Evolutionary conservation across 805 yeast genomes (phyloP), one percentile per base, ranked within the genome.

Genomic region (Gaillardinia entomophila): DNA sequence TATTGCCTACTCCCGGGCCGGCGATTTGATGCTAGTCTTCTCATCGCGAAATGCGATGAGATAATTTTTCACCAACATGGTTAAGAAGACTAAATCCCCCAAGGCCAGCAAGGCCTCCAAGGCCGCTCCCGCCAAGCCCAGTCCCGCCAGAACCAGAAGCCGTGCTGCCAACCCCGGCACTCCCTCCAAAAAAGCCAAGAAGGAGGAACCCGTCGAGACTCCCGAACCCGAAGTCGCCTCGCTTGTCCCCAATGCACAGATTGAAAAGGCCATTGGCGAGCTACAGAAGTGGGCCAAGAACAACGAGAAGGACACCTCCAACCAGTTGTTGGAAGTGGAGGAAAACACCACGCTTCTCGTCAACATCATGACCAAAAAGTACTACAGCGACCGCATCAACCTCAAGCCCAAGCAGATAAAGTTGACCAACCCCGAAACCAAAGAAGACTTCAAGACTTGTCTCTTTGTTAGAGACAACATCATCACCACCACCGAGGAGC

Each of bases 401-500:
- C 68, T 79, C 42, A 79, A 79, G 50, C 77, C 82, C 18, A 72
- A 69, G 46, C 41, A 65, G 33, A 58, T 79, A 27, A 44, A 57
- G 23, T 55, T 80, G 31, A 49, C 58, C 28, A 67, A 79, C 48
- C 59, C 82, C 3, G 54, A 75, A 27, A 60, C 65, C 48, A 48
- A 59, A 29, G 25, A 37, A 19, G 44, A 46, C 13, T 57, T 57
- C 31, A 71, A 67, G 27, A 68, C 77, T 28, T 88, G 87, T 60
- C 60, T 79, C 41, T 70, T 87, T 41, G 75, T 85, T 30, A 77
- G 85, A 46, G 95, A 88, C 51, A 54, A 53, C 36, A 58, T 66
- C 35, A 57, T 71, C 25, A 65, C 75, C 13, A 60, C 58, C 38
- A 51, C 60, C n/a, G 68, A 60, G 18, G 55, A 66, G 32, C 51